Percentiles rank a stretch among this genome's conserved stretches.
Conservation (phyloP, 2,329 filamentous ascomycete species). For the Dactylellina cionopaga region DNA sequence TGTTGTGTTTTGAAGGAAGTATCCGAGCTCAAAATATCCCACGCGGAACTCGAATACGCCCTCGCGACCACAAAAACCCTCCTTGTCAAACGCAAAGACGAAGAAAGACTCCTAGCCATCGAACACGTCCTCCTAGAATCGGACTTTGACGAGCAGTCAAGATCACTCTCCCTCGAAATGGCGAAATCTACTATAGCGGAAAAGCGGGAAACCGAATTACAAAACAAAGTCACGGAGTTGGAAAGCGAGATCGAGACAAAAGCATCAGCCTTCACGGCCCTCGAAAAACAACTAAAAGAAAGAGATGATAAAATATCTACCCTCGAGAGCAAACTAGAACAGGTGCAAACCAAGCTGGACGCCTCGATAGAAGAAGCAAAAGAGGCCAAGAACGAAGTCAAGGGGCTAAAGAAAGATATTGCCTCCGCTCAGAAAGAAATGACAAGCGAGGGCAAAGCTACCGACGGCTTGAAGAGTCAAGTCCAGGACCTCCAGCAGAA, state of each 20-base stretch:
- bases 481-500: conserved; percentile 26
- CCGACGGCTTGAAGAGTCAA: conserved; percentile 35
- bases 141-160: conserved; percentile 44
- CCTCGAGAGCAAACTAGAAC: conserved; percentile 63
- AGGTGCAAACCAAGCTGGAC: conserved; percentile 58
- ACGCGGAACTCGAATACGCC: conserved; percentile 51
- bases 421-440: conserved; percentile 39
- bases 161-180: conserved; percentile 41
- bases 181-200: conserved; percentile 33
- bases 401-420: conserved; percentile 45
- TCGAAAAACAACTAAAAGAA: conserved; percentile 62
- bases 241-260: conserved; percentile 18
- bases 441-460: conserved; percentile 39
- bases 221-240: conserved; percentile 24
- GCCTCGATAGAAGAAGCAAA: conserved; percentile 57
- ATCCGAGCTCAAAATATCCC: conserved; percentile 37
- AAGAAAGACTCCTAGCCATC: conserved; percentile 36
- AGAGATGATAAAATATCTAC: conserved; percentile 63
- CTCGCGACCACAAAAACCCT: conserved; percentile 40
- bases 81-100: conserved; percentile 43
- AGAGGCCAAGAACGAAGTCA: conserved; percentile 57
- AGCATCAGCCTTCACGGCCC: conserved; percentile 53
- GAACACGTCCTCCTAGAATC: conserved; percentile 46
- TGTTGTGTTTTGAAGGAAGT: conserved; percentile 27
- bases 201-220: conserved; percentile 33